These are phyloP conservation scores for Psidium guajava DNA, from an alignment of 345 rosid genomes.

Conservation along the genomic window DNA sequence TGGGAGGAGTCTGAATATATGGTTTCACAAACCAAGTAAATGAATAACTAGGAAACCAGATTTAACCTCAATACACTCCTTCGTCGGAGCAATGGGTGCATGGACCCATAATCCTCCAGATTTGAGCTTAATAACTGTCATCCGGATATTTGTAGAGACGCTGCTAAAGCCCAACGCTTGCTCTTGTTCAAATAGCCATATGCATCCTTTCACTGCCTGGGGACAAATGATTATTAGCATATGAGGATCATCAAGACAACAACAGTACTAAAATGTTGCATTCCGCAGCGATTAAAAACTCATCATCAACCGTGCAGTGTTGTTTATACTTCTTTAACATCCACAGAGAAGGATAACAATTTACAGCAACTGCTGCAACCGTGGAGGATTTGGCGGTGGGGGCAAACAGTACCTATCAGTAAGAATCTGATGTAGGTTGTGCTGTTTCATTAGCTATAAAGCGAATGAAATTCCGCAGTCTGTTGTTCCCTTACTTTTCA, in stretches of 20 bases:
- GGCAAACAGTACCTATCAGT: not conserved
- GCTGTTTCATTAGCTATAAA: not conserved
- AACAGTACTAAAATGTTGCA: not conserved
- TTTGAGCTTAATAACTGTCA: slow-evolving; percentile 93
- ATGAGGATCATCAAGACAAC: not conserved
- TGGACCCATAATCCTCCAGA: slow-evolving; percentile 99
- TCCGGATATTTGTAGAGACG: slow-evolving; percentile 83
- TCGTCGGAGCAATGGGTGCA: slow-evolving; percentile 98
- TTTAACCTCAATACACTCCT: slow-evolving; percentile 80
- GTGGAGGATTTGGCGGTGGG: not conserved
- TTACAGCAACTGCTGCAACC: not conserved
- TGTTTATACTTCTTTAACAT: not conserved
- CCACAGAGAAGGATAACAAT: not conserved
- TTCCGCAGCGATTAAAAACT: not conserved
- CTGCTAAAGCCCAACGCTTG: slow-evolving; percentile 98
- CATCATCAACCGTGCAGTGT: not conserved
- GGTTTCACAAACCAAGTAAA: not conserved
- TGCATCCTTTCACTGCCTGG: slow-evolving; percentile 75
- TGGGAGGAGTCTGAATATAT: not conserved
- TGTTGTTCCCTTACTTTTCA: not conserved
- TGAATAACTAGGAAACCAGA: not conserved
- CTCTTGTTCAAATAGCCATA: slow-evolving; percentile 98
- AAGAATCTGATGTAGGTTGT: not conserved
- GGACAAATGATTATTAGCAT: not conserved
- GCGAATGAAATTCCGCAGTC: not conserved